Conservation (phyloP, 495 filamentous ascomycete genomes). For the Neurospora sp. region DNA sequence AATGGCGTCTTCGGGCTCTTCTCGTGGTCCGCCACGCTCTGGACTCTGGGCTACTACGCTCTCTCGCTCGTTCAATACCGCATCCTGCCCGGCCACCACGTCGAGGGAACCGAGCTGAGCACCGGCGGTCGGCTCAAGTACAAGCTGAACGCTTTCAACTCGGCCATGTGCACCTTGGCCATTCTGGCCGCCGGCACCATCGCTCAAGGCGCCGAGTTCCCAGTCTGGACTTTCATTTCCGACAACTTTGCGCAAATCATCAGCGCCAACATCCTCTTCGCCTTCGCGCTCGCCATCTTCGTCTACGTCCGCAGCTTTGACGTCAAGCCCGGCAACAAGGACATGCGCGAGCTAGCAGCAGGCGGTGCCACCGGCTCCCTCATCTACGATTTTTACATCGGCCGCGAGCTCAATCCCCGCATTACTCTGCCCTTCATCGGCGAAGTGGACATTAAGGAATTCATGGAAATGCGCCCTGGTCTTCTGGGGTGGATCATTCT, state of each 20-base stretch:
- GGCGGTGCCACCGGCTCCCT: constrained; percentile 78
- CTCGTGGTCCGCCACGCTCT: constrained; percentile 51
- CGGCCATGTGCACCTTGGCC: constrained; percentile 58
- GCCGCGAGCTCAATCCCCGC: constrained; percentile 91
- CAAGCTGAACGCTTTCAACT: constrained; percentile 82
- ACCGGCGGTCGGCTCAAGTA: constrained; percentile 73
- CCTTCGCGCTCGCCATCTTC: constrained; percentile 55
- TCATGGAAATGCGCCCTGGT: constrained; percentile 83
- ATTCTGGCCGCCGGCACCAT: constrained; percentile 63
- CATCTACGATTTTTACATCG: constrained; percentile 95
- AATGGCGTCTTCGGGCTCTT: constrained; percentile 52
- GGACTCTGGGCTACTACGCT: constrained; percentile 68
- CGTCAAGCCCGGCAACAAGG: constrained; percentile 59
- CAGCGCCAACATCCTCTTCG: constrained; percentile 70
- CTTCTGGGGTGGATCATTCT: constrained; percentile 84
- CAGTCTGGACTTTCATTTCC: constrained; percentile 85
- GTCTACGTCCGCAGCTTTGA: constrained; percentile 75
- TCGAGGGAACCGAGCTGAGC: constrained; percentile 57
- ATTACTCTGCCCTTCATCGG: constrained; percentile 67
- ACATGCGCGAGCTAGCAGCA: constrained; percentile 65
- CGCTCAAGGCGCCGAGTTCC: constrained; percentile 68
- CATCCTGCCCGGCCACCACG: constrained; percentile 66
- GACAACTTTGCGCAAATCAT: constrained; percentile 82
- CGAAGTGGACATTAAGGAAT: constrained; percentile 83
- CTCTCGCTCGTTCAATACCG: constrained; percentile 65